Conservation (phyloP, 768 basidiomycete genomes). For the button mushroom (Agaricus bisporus) region DNA sequence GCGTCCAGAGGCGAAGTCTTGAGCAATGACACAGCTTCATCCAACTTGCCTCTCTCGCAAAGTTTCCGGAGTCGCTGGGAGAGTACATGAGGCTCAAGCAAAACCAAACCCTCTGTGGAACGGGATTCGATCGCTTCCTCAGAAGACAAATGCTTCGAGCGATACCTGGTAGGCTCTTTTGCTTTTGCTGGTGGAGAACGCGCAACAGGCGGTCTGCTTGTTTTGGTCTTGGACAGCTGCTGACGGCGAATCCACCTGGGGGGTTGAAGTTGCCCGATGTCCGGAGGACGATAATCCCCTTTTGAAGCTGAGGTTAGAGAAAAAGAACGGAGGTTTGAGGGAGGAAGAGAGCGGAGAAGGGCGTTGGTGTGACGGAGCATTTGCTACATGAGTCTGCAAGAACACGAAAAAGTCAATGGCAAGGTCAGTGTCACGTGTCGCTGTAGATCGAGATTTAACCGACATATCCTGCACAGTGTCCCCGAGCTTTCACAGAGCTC, state of each 20-base stretch:
- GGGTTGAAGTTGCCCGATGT: too few species aligned
- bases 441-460: background rate
- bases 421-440: background rate
- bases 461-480: background rate
- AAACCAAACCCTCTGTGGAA: constrained; percentile 25
- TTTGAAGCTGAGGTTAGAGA: background rate
- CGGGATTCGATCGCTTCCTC: background rate
- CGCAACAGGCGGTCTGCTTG: background rate
- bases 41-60: constrained; percentile 46
- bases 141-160: constrained; percentile 31
- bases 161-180: constrained; percentile 17
- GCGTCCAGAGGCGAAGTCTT: constrained; percentile 66
- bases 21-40: constrained; percentile 61
- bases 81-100: constrained; percentile 60
- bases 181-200: background rate
- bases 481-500: background rate
- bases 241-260: constrained; percentile 18
- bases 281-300: background rate
- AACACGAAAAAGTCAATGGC: background rate
- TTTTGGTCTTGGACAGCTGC: constrained; percentile 10
- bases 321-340: background rate
- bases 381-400: background rate
- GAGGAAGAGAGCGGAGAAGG: background rate
- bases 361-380: constrained; percentile 6
- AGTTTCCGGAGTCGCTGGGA: constrained; percentile 53